A percentile compares a stretch with the other conserved stretches of the same genome.
phyloP scores from a whole-genome alignment of 352 stramenopile species.

The Phytophthora cryptogea region DNA sequence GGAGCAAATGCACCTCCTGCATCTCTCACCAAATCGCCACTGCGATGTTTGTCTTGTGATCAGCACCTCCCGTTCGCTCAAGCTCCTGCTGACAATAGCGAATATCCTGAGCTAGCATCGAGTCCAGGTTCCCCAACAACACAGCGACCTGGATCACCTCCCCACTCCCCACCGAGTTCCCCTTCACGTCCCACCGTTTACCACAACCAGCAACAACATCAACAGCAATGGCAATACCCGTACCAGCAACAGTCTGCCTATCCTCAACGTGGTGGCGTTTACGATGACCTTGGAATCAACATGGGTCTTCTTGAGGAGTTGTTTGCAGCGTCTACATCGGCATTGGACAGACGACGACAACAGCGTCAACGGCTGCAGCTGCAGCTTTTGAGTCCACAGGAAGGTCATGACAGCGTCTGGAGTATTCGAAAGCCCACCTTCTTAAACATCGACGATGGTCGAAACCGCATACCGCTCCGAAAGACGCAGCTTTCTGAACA shows the following conservation, averaged over 20 bases:
- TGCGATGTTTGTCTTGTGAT: slow-evolving; percentile 67
- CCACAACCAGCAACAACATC: slow-evolving; percentile 21
- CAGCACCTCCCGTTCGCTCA: slow-evolving; percentile 47
- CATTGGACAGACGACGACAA: slow-evolving; percentile 30
- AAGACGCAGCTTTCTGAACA: slow-evolving; percentile 55
- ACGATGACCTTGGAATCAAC: slow-evolving; percentile 30
- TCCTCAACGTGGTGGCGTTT: slow-evolving; percentile 1
- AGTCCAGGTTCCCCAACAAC: slow-evolving; percentile 22
- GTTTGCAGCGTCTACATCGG: slow-evolving; percentile 32
- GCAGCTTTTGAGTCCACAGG: slow-evolving; percentile 19
- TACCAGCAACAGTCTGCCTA: slow-evolving; percentile 13
- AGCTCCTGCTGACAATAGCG: slow-evolving; percentile 13
- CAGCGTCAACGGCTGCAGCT: slow-evolving; percentile 31
- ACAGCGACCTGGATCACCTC: slow-evolving; percentile 22
- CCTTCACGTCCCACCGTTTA: slow-evolving; percentile 24
- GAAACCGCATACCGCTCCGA: slow-evolving; percentile 66
- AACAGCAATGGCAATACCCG: slow-evolving; percentile 7
- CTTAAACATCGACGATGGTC: slow-evolving; percentile 58
- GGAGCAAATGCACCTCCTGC: slow-evolving; percentile 11
- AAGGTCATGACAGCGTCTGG: slow-evolving; percentile 24
- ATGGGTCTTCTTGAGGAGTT: slow-evolving; percentile 33
- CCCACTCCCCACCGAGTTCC: slow-evolving; percentile 20
- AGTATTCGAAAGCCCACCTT: slow-evolving; percentile 24
- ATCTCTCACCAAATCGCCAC: slow-evolving; percentile 56
- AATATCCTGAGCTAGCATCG: slow-evolving; percentile 5